Evolutionary conservation across 495 filamentous ascomycete genomes (phyloP), one percentile per base, ranked within the genome.

Genomic region (Diplogelasinospora grovesii): DNA sequence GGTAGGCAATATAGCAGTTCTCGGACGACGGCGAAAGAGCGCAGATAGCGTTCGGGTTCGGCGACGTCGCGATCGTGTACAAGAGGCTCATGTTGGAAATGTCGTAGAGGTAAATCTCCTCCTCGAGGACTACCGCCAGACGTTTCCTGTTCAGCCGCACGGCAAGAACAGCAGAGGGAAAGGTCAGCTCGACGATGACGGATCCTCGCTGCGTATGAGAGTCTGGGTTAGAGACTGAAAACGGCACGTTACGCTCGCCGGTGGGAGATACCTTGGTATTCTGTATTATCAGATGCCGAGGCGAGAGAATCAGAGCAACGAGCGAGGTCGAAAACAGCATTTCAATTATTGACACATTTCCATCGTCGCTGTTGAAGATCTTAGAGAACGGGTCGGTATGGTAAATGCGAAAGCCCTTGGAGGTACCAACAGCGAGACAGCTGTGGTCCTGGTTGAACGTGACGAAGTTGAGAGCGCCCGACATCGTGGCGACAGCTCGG

Each of bases 261-360:
- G 22, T 4, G 15, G 11, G 15, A 29, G 34, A 7, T 69, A 87
- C 86, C 78, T 98, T 97, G 25, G 93, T 97, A 65, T 98, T 98
- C 48, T 88, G 87, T 46, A 98, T 96, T 48, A 90, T 82, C 25
- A 98, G 73, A 23, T 90, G 83, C 35, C 92, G 70, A 1, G 92
- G 93, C 13, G 90, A 94, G 29, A 89, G 69, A 42, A 95, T 86
- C 13, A 95, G 71, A 24, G 92, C 92, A 13, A 98, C 89, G 30
- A 98, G 74, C n/a, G 92, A 98, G 30, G 92, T 98, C 28, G 92
- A 96, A 59, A 98, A 98, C 43, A 98, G 81, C 90, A 95, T 96
- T 71, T 97, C 93, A 58, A 98, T 79, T 39, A 95, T 83, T 25
- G 88, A 82, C 31, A 96, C 86, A 57, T 96, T 90, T 13, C 86